Evolutionary conservation across 2,329 filamentous ascomycete species (phyloP).

Genomic region (Cladophialophora immunda): DNA sequence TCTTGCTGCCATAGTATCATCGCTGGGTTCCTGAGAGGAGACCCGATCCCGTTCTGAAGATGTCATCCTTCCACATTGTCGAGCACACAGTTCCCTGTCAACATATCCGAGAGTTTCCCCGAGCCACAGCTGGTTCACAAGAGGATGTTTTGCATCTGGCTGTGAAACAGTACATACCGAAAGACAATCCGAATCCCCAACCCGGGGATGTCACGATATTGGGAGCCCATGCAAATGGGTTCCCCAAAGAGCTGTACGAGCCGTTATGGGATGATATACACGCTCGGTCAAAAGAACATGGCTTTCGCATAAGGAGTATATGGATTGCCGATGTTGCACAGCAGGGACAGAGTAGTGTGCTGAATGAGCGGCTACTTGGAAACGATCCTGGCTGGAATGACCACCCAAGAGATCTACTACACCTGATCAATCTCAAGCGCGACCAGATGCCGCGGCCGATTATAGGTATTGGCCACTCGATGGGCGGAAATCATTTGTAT

Average conservation of each 20-base stretch:
- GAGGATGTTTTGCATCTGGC: constrained; percentile 59
- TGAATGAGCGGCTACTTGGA: constrained; percentile 76
- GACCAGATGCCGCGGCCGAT: constrained; percentile 64
- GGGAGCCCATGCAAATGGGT: constrained; percentile 63
- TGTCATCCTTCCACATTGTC: constrained; percentile 52
- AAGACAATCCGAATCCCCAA: constrained; percentile 53
- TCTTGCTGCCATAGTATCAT: neutral
- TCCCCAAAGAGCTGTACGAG: constrained; percentile 76
- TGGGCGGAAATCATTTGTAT: constrained; percentile 73
- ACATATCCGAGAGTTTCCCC: constrained; percentile 62
- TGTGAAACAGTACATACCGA: constrained; percentile 66
- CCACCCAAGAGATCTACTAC: constrained; percentile 77
- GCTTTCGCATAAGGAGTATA: constrained; percentile 72
- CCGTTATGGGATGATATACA: constrained; percentile 83
- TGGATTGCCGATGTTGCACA: constrained; percentile 84
- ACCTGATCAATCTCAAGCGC: constrained; percentile 53
- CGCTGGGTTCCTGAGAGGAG: neutral
- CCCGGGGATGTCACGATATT: constrained; percentile 63
- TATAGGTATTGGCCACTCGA: constrained; percentile 85
- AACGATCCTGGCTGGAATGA: constrained; percentile 85
- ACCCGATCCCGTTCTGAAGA: constrained; percentile 37
- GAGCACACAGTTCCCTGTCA: constrained; percentile 59
- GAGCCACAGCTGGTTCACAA: constrained; percentile 57
- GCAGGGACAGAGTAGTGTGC: constrained; percentile 75
- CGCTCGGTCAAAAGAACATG: constrained; percentile 62